Evolutionary conservation across 495 filamentous ascomycete species (phyloP), one percentile per base, ranked within the genome.

Genomic region (Usnea hakonensis): DNA sequence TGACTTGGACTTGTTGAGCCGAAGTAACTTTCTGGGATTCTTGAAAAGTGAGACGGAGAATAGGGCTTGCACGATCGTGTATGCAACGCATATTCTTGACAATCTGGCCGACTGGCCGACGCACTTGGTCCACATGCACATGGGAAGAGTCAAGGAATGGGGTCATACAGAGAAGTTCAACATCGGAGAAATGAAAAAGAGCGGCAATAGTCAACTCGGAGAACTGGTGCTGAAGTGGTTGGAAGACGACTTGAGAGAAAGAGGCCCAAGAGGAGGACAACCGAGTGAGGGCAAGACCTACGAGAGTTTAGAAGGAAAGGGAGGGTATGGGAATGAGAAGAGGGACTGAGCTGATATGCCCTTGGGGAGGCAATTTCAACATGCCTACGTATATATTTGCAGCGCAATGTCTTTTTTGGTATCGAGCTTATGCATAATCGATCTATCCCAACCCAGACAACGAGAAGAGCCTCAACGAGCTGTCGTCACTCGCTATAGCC

Each of bases 61-160:
- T 9, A 76, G 95, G 54, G 74, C 82, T 13, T 96, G 91, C 71
- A 96, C 94, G 3, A 88, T 99, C 66, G 92, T 97, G 32, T 99
- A 99, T 74, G 94, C 94, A 30, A 97, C 94, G 23, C 94, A 99
- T 72, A 96, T 99, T 58, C 72, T 99, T 67, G 94, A 99, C 70
- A 95, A 95, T 65, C 72, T 97, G 32, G 90, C 89, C 1, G 83
- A 83, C 38, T 99, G 94, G 94, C 94, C 94, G 55, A 95, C 87
- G 0, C 92, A 99, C 76, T 74, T 99, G 55, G 91, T 96, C 56
- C 92, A 97, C 67, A 96, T 97, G 91, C 85, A 89, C 69, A 69
- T 93, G 43, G 94, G 94, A 5, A 83, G 76, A 57, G 88, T 97
- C 44, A 91, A 89, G 78, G 87, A 88, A 69, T 91, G 86, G 86